Base-by-base conservation (phyloP, 2,329 filamentous ascomycete species). In the Fusarium tjaetaba region DNA sequence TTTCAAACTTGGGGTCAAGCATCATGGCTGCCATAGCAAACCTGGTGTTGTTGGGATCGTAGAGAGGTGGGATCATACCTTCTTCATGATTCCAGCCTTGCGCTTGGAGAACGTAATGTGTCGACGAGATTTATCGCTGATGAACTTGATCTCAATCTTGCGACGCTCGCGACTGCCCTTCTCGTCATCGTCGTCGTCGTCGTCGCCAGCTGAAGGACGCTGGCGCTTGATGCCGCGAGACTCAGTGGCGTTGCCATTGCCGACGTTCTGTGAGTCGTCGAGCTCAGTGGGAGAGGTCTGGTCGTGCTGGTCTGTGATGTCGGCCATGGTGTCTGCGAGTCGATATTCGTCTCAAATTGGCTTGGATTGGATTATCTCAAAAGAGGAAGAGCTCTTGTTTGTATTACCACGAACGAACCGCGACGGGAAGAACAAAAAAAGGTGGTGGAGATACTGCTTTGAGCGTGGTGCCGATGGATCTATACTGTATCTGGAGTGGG, bases 111-210 rank as follows among this genome's bases (percentile, higher is more conserved):
- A 98, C 80, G 96, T 98, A 83, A 98, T 99, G 88, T 99, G 96
- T 73, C 96, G 93, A 86, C 96, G 95, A 86, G 96, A 98, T 88
- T 99, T 99, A 86, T 99, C 96, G 85, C 95, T 96, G 85, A 99
- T 99, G 87, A 99, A 99, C 90, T 99, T 99, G 87, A 99, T 99
- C 86, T 99, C 96, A 80, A 99, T 99, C 93, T 99, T 99, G 86
- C 96, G 92, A 82, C 96, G 93, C 90, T 98, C 96, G 85, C 96
- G 95, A 81, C 95, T 95, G 73, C 94, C 94, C 91, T 98, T 98
- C 84, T 98, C 96, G 79, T 97, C 95, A 78, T 98, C 95, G 75
- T 98, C 96, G 76, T 98, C 96, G 77, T 98, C 96, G 82, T 98
- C 96, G 82, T 98, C 96, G 80, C 92, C 91, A 60, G 91, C 89